Conservation (phyloP, 1,139 yeast species). For the Arxiozyma telluris region DNA sequence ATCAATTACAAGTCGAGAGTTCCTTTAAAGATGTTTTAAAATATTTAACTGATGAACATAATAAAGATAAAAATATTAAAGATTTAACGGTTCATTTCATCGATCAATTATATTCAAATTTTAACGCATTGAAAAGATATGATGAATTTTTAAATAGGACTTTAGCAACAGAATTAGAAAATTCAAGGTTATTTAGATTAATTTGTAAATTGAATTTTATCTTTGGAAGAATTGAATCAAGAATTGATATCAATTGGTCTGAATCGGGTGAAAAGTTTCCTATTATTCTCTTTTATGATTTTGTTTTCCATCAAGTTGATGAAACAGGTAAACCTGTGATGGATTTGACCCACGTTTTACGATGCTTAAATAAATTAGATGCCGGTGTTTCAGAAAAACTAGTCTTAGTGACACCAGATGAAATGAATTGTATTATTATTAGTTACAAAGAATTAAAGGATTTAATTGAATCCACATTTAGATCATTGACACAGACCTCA, state of each 20-base stretch:
- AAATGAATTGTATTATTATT: slow-evolving; percentile 68
- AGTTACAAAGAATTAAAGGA: slow-evolving; percentile 73
- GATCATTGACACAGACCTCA: slow-evolving; percentile 35
- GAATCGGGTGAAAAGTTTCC: slow-evolving; percentile 73
- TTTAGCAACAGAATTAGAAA: slow-evolving; percentile 69
- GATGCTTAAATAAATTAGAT: slow-evolving; percentile 77
- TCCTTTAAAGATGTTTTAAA: slow-evolving; percentile 30
- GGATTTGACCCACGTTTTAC: slow-evolving; percentile 75
- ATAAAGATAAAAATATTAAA: slow-evolving; percentile 25
- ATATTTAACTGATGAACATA: slow-evolving; percentile 30
- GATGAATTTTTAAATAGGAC: slow-evolving; percentile 61
- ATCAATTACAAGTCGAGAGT: slow-evolving; percentile 23
- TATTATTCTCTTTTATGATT: slow-evolving; percentile 70
- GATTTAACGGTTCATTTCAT: slow-evolving; percentile 19
- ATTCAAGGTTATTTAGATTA: slow-evolving; percentile 76
- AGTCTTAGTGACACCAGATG: slow-evolving; percentile 73
- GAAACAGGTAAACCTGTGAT: slow-evolving; percentile 68
- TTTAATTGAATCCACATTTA: slow-evolving; percentile 61
- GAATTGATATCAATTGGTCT: slow-evolving; percentile 51
- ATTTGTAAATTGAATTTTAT: slow-evolving; percentile 74
- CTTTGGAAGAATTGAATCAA: slow-evolving; percentile 63
- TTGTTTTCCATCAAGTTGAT: slow-evolving; percentile 75
- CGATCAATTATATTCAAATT: slow-evolving; percentile 33
- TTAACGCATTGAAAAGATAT: slow-evolving; percentile 49
- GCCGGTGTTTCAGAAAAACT: slow-evolving; percentile 84